Percentiles rank a stretch among this genome's conserved stretches.
Evolutionary conservation across 2,329 filamentous ascomycete genomes (phyloP).

Genomic region (Calonectria leucothoes): DNA sequence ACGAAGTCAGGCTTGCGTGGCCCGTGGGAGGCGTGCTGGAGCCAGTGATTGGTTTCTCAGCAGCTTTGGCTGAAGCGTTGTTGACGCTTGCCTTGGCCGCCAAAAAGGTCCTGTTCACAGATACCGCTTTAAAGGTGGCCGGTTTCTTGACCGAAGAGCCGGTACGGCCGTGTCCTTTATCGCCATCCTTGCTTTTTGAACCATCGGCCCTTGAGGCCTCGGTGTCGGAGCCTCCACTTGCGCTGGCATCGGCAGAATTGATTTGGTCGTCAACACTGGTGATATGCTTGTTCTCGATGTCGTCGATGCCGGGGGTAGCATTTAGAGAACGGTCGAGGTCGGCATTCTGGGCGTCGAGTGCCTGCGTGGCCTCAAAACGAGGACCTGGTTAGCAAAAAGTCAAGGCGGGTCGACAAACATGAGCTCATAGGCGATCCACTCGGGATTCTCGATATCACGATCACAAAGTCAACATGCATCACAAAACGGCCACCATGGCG

Average conservation of each 20-base stretch:
- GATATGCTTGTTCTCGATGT: conserved; percentile 68
- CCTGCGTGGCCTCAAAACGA: conserved; percentile 27
- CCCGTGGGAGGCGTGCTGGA: conserved; percentile 59
- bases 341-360: conserved; percentile 61
- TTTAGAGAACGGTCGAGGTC: conserved; percentile 59
- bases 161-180: conserved; percentile 69
- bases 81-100: conserved; percentile 72
- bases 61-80: conserved; percentile 59
- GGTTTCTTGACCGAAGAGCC: conserved; percentile 77
- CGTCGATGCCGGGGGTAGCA: conserved; percentile 60
- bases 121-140: conserved; percentile 84
- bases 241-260: conserved; percentile 74
- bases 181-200: conserved; percentile 65
- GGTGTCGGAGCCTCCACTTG: conserved; percentile 81
- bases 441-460: neutral
- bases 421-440: neutral
- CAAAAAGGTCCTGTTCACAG: conserved; percentile 86
- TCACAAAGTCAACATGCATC: neutral
- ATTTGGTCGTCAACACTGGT: conserved; percentile 68
- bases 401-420: conserved; percentile 7
- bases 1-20: conserved; percentile 60
- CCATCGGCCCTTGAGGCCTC: conserved; percentile 73
- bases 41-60: conserved; percentile 61
- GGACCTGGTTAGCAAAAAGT: conserved; percentile 30
- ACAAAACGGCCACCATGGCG: neutral